Evolutionary conservation across 176 grass and related monocot genomes (phyloP).

Genomic region (Poa annua): DNA sequence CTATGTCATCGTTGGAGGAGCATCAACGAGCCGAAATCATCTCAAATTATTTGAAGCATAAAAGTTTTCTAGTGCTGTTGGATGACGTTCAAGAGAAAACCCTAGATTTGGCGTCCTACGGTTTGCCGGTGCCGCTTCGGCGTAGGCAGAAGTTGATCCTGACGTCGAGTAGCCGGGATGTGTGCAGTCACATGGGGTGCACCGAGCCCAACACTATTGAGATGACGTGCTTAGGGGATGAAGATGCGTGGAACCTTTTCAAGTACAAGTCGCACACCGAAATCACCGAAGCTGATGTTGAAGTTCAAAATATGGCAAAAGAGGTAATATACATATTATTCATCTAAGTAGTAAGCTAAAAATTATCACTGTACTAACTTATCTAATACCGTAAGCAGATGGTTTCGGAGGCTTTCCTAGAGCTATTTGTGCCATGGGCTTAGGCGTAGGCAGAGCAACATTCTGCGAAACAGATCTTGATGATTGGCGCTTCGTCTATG

Average conservation of each 20-base stretch:
- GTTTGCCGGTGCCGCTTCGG: background rate
- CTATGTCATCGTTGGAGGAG: background rate
- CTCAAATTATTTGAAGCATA: background rate
- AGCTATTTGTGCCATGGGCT: background rate
- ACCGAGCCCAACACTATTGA: background rate
- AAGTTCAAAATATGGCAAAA: background rate
- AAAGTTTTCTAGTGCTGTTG: background rate
- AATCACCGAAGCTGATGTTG: background rate
- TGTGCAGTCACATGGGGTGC: background rate
- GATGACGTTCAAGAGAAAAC: background rate
- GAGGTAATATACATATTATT: background rate
- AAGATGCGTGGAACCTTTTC: background rate
- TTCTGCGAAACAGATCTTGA: background rate
- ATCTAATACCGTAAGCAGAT: background rate
- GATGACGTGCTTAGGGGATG: background rate
- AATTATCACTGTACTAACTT: background rate
- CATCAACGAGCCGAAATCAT: background rate
- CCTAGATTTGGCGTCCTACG: background rate
- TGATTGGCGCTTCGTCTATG: background rate
- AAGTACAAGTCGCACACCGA: background rate
- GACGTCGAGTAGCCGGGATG: background rate
- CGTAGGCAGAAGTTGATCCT: background rate
- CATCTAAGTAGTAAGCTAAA: no score
- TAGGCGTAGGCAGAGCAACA: background rate
- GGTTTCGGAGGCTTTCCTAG: no score